Evolutionary conservation across 805 yeast genomes (phyloP).

Genomic region (Suhomyces faveliae): DNA sequence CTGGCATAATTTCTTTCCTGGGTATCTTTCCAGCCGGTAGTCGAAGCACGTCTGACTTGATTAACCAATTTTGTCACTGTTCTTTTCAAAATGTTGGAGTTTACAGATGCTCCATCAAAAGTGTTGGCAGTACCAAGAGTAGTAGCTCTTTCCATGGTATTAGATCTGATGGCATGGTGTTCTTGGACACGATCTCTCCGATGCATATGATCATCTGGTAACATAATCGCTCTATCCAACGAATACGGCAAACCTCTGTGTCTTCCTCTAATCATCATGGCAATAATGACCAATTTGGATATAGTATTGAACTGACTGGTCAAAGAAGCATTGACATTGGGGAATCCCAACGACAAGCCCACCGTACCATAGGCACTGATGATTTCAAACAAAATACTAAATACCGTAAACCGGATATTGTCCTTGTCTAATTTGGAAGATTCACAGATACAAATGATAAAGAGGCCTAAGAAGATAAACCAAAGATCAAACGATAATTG

Average conservation of each 20-base stretch:
- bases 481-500: constrained; percentile 94
- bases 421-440: constrained; percentile 53
- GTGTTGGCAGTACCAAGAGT: constrained; percentile 11
- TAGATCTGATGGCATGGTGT: constrained; percentile 41
- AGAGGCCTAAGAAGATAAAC: constrained; percentile 85
- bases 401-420: constrained; percentile 56
- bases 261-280: constrained; percentile 90
- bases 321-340: constrained; percentile 64
- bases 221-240: constrained; percentile 88
- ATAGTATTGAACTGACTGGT: constrained; percentile 67
- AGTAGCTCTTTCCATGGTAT: constrained; percentile 25
- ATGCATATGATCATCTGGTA: constrained; percentile 68
- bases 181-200: constrained; percentile 62
- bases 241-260: constrained; percentile 95
- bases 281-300: constrained; percentile 81
- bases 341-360: constrained; percentile 86
- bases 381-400: constrained; percentile 78
- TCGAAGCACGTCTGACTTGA: neutral
- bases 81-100: constrained; percentile 5
- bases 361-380: constrained; percentile 97
- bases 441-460: constrained; percentile 85
- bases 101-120: constrained; percentile 5
- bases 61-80: constrained; percentile 1
- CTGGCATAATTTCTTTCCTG: neutral
- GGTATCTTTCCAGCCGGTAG: neutral